phyloP scores from a whole-genome alignment of 495 filamentous ascomycete species.

The Echria macrotheca region DNA sequence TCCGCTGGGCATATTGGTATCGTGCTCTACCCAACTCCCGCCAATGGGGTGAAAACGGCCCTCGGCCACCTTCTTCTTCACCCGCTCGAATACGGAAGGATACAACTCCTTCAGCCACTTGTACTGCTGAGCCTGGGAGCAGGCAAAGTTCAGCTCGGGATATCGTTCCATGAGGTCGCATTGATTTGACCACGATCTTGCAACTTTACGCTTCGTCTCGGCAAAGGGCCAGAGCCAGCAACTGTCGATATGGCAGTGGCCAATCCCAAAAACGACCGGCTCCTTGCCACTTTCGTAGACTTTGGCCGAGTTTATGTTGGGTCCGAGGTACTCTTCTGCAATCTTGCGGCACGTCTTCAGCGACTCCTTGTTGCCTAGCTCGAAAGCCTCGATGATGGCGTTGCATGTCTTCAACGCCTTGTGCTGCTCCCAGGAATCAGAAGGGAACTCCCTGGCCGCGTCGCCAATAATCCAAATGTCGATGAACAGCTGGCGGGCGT shows the following conservation, averaged over 20 bases:
- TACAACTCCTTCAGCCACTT: conserved; percentile 94
- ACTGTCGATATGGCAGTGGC: conserved; percentile 95
- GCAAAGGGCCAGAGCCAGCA: conserved; percentile 99
- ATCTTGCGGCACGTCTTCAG: conserved; percentile 75
- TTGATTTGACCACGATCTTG: conserved; percentile 93
- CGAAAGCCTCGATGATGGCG: conserved; percentile 82
- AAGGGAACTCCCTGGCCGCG: conserved; percentile 73
- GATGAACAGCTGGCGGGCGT: conserved; percentile 75
- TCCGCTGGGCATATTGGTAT: conserved; percentile 93
- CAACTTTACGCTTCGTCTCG: conserved; percentile 97
- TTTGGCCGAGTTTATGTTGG: conserved; percentile 70
- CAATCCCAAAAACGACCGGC: conserved; percentile 78
- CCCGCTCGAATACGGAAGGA: conserved; percentile 78
- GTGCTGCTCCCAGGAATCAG: conserved; percentile 80
- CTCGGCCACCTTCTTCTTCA: conserved; percentile 83
- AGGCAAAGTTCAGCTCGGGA: conserved; percentile 86
- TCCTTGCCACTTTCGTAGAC: conserved; percentile 74
- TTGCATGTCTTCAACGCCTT: conserved; percentile 77
- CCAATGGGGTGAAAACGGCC: conserved; percentile 92
- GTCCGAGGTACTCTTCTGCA: conserved; percentile 73
- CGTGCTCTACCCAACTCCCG: conserved; percentile 98
- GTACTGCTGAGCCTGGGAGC: conserved; percentile 93
- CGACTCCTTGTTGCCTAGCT: conserved; percentile 69
- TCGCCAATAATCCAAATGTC: conserved; percentile 96
- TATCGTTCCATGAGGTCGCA: conserved; percentile 92